These are phyloP conservation scores for Coemansia sp. DNA, from an alignment of 192 early-diverging fungal species.

Conservation along the genomic window DNA sequence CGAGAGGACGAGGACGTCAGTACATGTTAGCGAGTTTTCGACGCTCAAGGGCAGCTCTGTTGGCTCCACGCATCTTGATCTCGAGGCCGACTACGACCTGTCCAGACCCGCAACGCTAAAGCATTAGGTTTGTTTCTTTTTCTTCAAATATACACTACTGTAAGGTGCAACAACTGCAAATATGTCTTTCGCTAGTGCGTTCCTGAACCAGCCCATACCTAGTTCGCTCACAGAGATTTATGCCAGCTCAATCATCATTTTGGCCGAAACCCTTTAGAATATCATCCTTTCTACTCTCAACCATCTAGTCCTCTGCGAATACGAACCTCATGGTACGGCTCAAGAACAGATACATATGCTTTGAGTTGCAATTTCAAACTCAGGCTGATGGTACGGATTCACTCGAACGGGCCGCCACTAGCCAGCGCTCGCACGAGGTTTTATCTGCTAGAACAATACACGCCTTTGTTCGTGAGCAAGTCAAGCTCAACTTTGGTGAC, in stretches of 20 bases:
- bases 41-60: conserved; percentile 8
- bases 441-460: conserved; percentile 17
- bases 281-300: not conserved
- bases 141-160: no score
- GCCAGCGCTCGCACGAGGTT: not conserved
- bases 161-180: not conserved
- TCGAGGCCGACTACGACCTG: not conserved
- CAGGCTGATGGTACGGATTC: not conserved
- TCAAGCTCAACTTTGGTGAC: conserved; percentile 50
- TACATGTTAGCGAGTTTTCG: not conserved
- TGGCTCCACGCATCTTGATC: not conserved
- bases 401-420: not conserved
- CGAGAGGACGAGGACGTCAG: not conserved
- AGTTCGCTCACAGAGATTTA: not conserved
- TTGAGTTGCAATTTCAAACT: conserved; percentile 31
- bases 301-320: not conserved
- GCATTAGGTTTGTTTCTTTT: not conserved
- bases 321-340: conserved; percentile 42
- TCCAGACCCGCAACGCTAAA: conserved; percentile 4
- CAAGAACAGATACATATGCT: conserved; percentile 54
- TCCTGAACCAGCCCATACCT: not conserved
- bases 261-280: not conserved
- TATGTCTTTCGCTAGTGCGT: not conserved
- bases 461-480: conserved; percentile 35
- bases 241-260: not conserved